Percentiles rank a stretch among this genome's conserved stretches.
Evolutionary conservation across 2,329 filamentous ascomycete species (phyloP).

Genomic region (Aspergillus ruber): DNA sequence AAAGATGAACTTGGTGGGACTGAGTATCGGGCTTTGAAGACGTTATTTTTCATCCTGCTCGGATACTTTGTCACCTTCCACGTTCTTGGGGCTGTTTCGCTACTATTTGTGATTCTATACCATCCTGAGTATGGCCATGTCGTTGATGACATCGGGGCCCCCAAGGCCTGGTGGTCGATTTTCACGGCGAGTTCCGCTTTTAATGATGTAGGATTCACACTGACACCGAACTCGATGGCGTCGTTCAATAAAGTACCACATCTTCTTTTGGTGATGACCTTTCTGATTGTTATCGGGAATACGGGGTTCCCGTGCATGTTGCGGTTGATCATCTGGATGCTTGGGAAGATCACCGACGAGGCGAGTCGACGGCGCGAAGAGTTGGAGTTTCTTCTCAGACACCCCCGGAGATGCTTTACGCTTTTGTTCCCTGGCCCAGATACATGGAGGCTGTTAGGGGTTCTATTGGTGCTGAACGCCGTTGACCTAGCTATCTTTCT

Average conservation of each 20-base stretch:
- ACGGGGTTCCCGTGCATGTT: conserved; percentile 91
- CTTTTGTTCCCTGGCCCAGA: conserved; percentile 78
- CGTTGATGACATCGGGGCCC: conserved; percentile 53
- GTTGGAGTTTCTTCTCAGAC: conserved; percentile 78
- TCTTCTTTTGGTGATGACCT: conserved; percentile 67
- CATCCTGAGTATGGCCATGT: conserved; percentile 55
- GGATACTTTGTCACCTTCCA: conserved; percentile 77
- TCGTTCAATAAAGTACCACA: conserved; percentile 72
- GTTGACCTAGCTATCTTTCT: conserved; percentile 83
- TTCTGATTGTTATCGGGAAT: conserved; percentile 86
- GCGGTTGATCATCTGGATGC: conserved; percentile 80
- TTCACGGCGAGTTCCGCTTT: conserved; percentile 82
- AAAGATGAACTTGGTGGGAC: conserved; percentile 89
- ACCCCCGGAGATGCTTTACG: conserved; percentile 91
- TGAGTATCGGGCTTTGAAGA: conserved; percentile 84
- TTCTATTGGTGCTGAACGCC: conserved; percentile 71
- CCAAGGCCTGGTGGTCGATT: conserved; percentile 75
- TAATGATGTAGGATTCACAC: conserved; percentile 82
- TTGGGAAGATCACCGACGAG: conserved; percentile 58
- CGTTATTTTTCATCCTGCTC: conserved; percentile 66
- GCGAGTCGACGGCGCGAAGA: conserved; percentile 74
- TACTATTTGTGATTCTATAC: conserved; percentile 71
- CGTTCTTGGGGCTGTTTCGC: conserved; percentile 61
- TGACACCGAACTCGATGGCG: conserved; percentile 87
- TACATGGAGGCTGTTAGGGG: conserved; percentile 88